Evolutionary conservation across 2,329 filamentous ascomycete species (phyloP), one percentile per base, ranked within the genome.

Genomic region (Clonostachys rosea): DNA sequence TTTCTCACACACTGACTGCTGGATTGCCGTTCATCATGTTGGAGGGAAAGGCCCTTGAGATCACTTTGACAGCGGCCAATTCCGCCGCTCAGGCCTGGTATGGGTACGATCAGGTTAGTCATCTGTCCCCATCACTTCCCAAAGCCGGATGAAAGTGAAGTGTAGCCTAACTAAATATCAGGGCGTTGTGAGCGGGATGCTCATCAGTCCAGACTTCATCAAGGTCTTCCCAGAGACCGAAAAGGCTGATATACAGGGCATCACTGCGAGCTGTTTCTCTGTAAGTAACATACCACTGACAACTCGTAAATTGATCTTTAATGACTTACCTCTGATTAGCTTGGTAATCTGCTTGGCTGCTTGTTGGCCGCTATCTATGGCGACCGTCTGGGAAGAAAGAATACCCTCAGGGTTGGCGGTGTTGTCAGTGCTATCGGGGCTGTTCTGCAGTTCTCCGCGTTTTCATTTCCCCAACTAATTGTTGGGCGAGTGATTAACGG

Each of bases 191-290:
- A 39, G 34, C 34, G 43, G 43, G 5, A 45, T 45, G 43, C 34
- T 45, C 14, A 35, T 45, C n/a, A 45, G 43, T 18, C 34, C 43
- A 16, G 43, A 45, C 34, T 45, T 45, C 35, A 45, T 45, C 43
- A 20, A 45, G n/a, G 18, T 18, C 6, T 45, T 45, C 34, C 43
- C 43, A n/a, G 10, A 45, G 34, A 45, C 43, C 12, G 39, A 45
- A 34, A 39, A 37, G 17, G 17, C 43, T 12, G 34, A 36, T 17
- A 45, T 45, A 13, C 43, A 45, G 14, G 43, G 43, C 14, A 45
- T 45, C 17, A 45, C 43, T 9, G 43, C 43, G 11, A 45, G 43
- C 17, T 37, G 33, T 18, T 45, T 45, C 43, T 45, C 43, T n/a
- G 43, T 45, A 45, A 8, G 36, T 39, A 9, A 14, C 36, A 8